Conservation (phyloP, 768 basidiomycete genomes). For the Podaxis sp. region DNA sequence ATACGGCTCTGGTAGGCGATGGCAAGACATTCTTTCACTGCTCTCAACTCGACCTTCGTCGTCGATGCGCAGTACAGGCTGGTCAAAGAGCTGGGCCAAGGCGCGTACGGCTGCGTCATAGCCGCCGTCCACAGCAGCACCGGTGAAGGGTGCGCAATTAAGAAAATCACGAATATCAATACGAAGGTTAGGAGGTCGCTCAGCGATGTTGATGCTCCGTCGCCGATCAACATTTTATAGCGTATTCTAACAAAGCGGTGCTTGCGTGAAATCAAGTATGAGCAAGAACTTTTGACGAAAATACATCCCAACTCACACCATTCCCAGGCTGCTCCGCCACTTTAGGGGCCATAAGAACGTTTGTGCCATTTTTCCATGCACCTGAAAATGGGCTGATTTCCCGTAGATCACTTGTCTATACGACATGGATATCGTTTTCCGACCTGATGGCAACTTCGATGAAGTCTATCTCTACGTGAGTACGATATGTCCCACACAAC, state of each 20-base stretch:
- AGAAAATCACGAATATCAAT: constrained; percentile 94
- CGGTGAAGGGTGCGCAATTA: constrained; percentile 90
- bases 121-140: constrained; percentile 80
- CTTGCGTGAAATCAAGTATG: constrained; percentile 88
- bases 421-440: constrained; percentile 97
- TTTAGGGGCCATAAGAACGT: constrained; percentile 99
- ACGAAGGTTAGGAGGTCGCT: constrained; percentile 57
- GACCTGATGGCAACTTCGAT: constrained; percentile 88
- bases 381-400: constrained; percentile 10
- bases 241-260: constrained; percentile 97
- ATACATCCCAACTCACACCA: constrained; percentile 17
- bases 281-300: constrained; percentile 6
- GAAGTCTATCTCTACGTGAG: constrained; percentile 92
- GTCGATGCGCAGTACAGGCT: constrained; percentile 90
- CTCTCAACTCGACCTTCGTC: constrained; percentile 83
- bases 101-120: constrained; percentile 92
- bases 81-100: constrained; percentile 96
- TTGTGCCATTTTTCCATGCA: constrained; percentile 23
- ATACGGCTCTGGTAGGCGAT: constrained; percentile 29
- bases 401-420: constrained; percentile 91
- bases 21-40: constrained; percentile 76
- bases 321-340: constrained; percentile 81
- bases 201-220: not conserved
- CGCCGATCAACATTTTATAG: constrained; percentile 33
- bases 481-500: constrained; percentile 14